phyloP scores from a whole-genome alignment of 2,329 filamentous ascomycete genomes.

The Diplodia mutila region DNA sequence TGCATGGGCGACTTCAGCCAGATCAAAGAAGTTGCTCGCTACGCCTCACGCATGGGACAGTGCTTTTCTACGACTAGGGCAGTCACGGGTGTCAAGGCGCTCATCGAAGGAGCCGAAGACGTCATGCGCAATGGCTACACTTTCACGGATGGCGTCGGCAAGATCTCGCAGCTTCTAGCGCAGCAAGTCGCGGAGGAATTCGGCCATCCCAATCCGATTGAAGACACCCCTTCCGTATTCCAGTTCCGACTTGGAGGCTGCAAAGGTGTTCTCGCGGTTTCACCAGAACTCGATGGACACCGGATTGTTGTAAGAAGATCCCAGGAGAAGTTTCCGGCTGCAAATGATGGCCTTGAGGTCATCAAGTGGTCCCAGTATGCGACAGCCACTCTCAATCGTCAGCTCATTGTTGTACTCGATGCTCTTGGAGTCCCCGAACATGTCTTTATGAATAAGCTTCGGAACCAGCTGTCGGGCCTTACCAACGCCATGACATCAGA shows the following conservation, averaged over 20 bases:
- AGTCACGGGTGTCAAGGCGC: constrained; percentile 48
- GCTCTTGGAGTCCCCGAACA: constrained; percentile 70
- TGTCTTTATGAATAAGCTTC: constrained; percentile 70
- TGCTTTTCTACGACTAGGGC: constrained; percentile 92
- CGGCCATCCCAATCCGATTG: constrained; percentile 57
- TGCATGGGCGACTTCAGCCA: constrained; percentile 87
- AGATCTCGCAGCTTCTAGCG: constrained; percentile 80
- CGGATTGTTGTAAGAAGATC: constrained; percentile 78
- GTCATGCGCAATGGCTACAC: constrained; percentile 68
- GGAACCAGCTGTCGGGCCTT: constrained; percentile 69
- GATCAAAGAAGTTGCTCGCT: constrained; percentile 85
- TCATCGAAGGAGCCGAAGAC: constrained; percentile 66
- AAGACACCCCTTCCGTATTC: constrained; percentile 74
- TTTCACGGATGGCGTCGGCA: constrained; percentile 93
- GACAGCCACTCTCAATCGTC: constrained; percentile 81
- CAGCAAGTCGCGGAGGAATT: constrained; percentile 74
- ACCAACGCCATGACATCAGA: constrained; percentile 71
- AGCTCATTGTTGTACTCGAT: constrained; percentile 85
- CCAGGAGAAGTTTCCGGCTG: constrained; percentile 82
- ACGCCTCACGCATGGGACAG: constrained; percentile 86
- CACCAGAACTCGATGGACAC: constrained; percentile 65
- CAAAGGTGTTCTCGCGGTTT: constrained; percentile 81
- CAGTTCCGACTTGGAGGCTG: constrained; percentile 92
- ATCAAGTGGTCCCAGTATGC: constrained; percentile 79
- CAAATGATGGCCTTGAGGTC: constrained; percentile 77